Conservation (phyloP, 805 yeast species). For the Candida andamanensis region DNA sequence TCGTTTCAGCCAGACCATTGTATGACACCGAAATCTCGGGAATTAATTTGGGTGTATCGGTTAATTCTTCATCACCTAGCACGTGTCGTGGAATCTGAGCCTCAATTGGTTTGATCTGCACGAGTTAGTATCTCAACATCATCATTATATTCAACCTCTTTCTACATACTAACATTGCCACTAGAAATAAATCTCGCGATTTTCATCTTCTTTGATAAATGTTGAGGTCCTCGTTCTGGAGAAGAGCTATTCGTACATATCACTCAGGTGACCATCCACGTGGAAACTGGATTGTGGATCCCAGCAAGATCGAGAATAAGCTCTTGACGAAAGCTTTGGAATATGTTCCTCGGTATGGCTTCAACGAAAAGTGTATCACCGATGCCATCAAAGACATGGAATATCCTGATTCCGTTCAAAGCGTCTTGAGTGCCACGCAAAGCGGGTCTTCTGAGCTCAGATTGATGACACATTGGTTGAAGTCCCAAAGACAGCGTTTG, state of each 20-base stretch:
- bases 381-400: slow-evolving; percentile 44
- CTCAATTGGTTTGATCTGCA: slow-evolving; percentile 47
- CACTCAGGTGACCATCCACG: slow-evolving; percentile 34
- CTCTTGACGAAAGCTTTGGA: slow-evolving; percentile 35
- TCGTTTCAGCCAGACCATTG: slow-evolving; percentile 13
- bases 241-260: slow-evolving; percentile 13
- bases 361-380: slow-evolving; percentile 42
- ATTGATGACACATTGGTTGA: slow-evolving; percentile 49
- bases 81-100: slow-evolving; percentile 48
- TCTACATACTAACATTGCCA: slow-evolving; percentile 19
- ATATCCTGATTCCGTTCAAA: slow-evolving; percentile 47
- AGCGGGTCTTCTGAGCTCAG: slow-evolving; percentile 47
- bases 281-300: slow-evolving; percentile 28
- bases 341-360: slow-evolving; percentile 50
- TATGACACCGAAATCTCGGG: slow-evolving; percentile 23
- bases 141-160: not conserved
- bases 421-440: slow-evolving; percentile 31
- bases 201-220: not conserved
- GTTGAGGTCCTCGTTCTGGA: too few species aligned
- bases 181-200: not conserved
- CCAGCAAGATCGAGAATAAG: slow-evolving; percentile 32
- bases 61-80: slow-evolving; percentile 37
- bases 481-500: slow-evolving; percentile 38
- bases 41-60: slow-evolving; percentile 17
- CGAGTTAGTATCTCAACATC: slow-evolving; percentile 3